Evolutionary conservation across 345 rosid genomes (phyloP).

Genomic region (Rhodamnia rubescens): DNA sequence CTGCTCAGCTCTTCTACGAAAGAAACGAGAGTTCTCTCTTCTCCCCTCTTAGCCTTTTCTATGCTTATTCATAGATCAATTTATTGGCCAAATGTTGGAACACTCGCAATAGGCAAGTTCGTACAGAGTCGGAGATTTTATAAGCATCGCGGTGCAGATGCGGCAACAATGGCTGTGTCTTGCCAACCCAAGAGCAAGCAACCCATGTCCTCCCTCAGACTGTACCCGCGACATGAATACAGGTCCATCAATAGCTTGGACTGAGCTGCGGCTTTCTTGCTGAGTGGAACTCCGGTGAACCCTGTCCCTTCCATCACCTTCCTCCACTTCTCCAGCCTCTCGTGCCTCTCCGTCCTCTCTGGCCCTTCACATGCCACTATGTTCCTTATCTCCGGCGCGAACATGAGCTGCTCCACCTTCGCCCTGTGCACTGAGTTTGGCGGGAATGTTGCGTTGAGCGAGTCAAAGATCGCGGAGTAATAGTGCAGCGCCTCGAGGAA

Average conservation of each 20-base stretch:
- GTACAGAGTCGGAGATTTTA: background rate
- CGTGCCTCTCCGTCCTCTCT: slow-evolving; percentile 47
- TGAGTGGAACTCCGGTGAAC: slow-evolving; percentile 34
- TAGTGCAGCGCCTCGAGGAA: slow-evolving; percentile 58
- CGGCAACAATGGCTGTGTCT: slow-evolving; percentile 42
- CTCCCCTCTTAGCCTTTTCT: background rate
- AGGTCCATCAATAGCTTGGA: slow-evolving; percentile 40
- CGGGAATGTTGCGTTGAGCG: slow-evolving; percentile 42
- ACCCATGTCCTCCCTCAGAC: slow-evolving; percentile 47
- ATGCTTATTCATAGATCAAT: background rate
- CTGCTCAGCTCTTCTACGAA: background rate
- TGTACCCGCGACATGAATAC: slow-evolving; percentile 41
- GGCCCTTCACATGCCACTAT: slow-evolving; percentile 53
- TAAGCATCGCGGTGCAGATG: slow-evolving; percentile 58
- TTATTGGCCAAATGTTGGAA: background rate
- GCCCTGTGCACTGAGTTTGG: slow-evolving; percentile 42
- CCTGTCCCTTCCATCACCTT: slow-evolving; percentile 57
- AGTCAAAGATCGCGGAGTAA: slow-evolving; percentile 49
- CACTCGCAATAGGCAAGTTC: background rate
- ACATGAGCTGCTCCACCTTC: slow-evolving; percentile 46
- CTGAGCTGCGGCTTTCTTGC: slow-evolving; percentile 52
- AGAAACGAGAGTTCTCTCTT: background rate
- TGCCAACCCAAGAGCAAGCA: slow-evolving; percentile 61
- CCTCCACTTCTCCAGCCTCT: slow-evolving; percentile 58
- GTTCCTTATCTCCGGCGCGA: slow-evolving; percentile 48